Evolutionary conservation across 441 rosid species (phyloP).

Genomic region (Iberis amara): DNA sequence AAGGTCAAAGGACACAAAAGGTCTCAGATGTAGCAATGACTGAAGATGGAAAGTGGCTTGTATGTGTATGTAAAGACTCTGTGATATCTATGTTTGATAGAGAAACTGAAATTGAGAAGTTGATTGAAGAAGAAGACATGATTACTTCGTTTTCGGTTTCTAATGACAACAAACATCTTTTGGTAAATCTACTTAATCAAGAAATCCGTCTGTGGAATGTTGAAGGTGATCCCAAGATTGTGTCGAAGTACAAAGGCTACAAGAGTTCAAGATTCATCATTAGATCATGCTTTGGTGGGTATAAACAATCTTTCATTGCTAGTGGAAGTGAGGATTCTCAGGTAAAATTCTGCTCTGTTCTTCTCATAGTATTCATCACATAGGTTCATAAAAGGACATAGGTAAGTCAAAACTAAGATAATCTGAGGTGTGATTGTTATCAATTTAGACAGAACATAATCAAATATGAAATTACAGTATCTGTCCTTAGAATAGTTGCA

Average conservation of each 20-base stretch:
- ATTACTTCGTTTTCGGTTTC: conserved; percentile 67
- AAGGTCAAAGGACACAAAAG: conserved; percentile 54
- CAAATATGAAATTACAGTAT: too few relatives aligned
- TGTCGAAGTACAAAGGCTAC: conserved; percentile 61
- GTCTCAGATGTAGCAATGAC: conserved; percentile 66
- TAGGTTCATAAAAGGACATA: neutral
- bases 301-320: conserved; percentile 53
- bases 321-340: conserved; percentile 81
- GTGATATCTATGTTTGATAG: conserved; percentile 50
- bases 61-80: conserved; percentile 50
- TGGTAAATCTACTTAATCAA: conserved; percentile 58
- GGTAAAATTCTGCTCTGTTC: conserved; percentile 30
- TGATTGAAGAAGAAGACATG: conserved; percentile 51
- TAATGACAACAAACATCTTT: conserved; percentile 48
- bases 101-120: conserved; percentile 42
- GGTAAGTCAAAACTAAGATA: neutral
- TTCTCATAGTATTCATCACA: neutral
- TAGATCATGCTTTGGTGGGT: conserved; percentile 74
- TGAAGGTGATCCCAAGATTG: conserved; percentile 47
- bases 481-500: too few relatives aligned
- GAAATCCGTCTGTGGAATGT: conserved; percentile 73
- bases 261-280: conserved; percentile 58
- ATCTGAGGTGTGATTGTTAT: too few relatives aligned
- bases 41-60: conserved; percentile 56
- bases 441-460: neutral